Percentiles rank a stretch among this genome's conserved stretches.
These are phyloP conservation scores for Sclerotinia trifoliorum DNA, from an alignment of 2,329 filamentous ascomycete genomes.

Conservation along the genomic window DNA sequence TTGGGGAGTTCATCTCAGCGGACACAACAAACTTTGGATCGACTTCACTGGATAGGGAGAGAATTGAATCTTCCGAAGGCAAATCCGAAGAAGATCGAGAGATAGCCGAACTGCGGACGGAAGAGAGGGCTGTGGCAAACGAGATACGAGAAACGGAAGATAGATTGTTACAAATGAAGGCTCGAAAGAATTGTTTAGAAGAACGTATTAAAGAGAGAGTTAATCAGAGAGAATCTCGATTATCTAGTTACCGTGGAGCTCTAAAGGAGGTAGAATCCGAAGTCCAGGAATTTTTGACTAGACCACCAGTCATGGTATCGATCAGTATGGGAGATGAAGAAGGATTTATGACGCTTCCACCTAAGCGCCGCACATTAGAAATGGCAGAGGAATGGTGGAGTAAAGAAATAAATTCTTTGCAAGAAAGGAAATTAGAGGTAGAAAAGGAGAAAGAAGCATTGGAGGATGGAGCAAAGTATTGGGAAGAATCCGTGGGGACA, in stretches of 20 bases:
- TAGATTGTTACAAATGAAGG: slow-evolving; percentile 59
- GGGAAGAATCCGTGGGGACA: slow-evolving; percentile 59
- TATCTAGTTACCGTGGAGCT: slow-evolving; percentile 69
- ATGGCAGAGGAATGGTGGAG: slow-evolving; percentile 73
- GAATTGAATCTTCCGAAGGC: slow-evolving; percentile 50
- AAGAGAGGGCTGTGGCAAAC: slow-evolving; percentile 53
- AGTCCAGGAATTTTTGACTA: slow-evolving; percentile 56
- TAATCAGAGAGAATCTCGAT: slow-evolving; percentile 66
- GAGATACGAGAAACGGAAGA: slow-evolving; percentile 67
- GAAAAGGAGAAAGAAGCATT: slow-evolving; percentile 63
- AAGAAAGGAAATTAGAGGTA: slow-evolving; percentile 54
- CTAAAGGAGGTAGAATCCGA: slow-evolving; percentile 64
- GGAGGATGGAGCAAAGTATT: slow-evolving; percentile 64
- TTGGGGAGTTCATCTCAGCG: slow-evolving; percentile 9
- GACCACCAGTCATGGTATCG: slow-evolving; percentile 47
- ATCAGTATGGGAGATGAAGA: slow-evolving; percentile 38
- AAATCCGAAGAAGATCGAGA: slow-evolving; percentile 55
- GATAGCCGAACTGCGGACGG: slow-evolving; percentile 57
- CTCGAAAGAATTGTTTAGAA: slow-evolving; percentile 57
- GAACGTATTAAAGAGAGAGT: slow-evolving; percentile 60
- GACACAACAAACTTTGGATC: slow-evolving; percentile 28
- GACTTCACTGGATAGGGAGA: slow-evolving; percentile 53
- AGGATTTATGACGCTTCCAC: slow-evolving; percentile 57
- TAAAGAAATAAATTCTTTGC: slow-evolving; percentile 57
- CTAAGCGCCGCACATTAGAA: slow-evolving; percentile 63